These are phyloP conservation scores for Podospora didyma DNA, from an alignment of 495 filamentous ascomycete species.

Conservation along the genomic window DNA sequence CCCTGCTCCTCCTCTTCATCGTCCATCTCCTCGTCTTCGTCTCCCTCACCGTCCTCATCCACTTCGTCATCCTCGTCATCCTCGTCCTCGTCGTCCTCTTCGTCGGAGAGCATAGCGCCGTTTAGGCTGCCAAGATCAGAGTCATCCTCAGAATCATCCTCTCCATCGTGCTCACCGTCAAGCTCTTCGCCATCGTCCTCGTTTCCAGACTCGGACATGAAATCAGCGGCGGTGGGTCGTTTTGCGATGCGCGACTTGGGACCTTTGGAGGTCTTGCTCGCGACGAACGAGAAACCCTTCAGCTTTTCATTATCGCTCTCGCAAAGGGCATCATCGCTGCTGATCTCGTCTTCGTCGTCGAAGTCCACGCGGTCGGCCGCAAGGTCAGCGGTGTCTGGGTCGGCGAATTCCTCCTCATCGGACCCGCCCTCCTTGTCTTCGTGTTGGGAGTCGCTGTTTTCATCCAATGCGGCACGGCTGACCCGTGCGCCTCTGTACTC, in stretches of 20 bases:
- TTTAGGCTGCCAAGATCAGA: not conserved
- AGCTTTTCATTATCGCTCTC: slow-evolving; percentile 59
- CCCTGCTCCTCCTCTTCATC: slow-evolving; percentile 36
- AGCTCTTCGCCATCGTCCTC: slow-evolving; percentile 34
- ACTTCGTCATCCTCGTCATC: slow-evolving; percentile 32
- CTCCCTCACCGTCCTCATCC: slow-evolving; percentile 29
- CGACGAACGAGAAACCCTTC: slow-evolving; percentile 48
- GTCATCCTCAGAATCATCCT: slow-evolving; percentile 24
- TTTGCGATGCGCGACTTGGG: slow-evolving; percentile 25
- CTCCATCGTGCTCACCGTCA: slow-evolving; percentile 17
- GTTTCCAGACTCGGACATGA: slow-evolving; percentile 44
- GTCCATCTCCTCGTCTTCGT: slow-evolving; percentile 39
- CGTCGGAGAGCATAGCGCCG: not conserved
- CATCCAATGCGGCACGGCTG: slow-evolving; percentile 64
- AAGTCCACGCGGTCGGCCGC: slow-evolving; percentile 44
- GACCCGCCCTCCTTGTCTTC: slow-evolving; percentile 24
- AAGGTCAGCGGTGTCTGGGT: slow-evolving; percentile 43
- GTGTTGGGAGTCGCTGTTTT: slow-evolving; percentile 33
- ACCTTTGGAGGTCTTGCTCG: slow-evolving; percentile 44
- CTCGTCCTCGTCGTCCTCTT: slow-evolving; percentile 27
- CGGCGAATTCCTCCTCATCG: slow-evolving; percentile 41
- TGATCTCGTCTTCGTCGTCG: slow-evolving; percentile 53
- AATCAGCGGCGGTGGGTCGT: slow-evolving; percentile 47
- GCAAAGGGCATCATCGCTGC: slow-evolving; percentile 59
- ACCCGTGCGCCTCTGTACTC: slow-evolving; percentile 78